Evolutionary conservation across 768 basidiomycete genomes (phyloP).

Genomic region (Cystofilobasidium bisporidii): DNA sequence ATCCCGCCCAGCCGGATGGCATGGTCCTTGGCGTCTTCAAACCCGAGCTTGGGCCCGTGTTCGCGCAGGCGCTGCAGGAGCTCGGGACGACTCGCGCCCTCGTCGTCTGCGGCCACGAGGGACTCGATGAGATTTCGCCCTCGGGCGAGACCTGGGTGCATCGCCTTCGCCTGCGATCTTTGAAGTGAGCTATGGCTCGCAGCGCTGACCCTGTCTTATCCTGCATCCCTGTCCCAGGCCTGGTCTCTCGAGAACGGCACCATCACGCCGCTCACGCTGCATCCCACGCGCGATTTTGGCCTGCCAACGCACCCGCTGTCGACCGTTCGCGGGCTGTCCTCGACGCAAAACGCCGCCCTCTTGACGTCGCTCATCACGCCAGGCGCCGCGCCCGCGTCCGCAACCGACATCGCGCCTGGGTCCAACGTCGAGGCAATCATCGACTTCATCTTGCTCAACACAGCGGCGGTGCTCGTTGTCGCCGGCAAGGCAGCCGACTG

Average conservation of each 20-base stretch:
- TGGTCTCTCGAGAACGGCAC: conserved; percentile 52
- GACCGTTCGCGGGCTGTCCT: conserved; percentile 62
- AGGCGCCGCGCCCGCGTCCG: conserved; percentile 31
- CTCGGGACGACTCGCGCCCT: conserved; percentile 71
- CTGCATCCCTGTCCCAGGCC: conserved; percentile 44
- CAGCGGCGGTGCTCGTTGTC: conserved; percentile 76
- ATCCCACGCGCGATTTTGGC: conserved; percentile 63
- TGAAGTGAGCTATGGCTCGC: no score
- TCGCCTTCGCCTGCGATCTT: not conserved
- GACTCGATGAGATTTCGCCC: conserved; percentile 88
- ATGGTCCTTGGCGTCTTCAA: conserved; percentile 89
- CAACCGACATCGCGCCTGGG: not conserved
- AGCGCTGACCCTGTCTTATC: no score
- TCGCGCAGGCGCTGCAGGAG: conserved; percentile 62
- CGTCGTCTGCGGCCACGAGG: conserved; percentile 87
- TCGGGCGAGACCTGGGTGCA: conserved; percentile 79
- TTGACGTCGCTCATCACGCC: conserved; percentile 54
- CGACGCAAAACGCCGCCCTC: conserved; percentile 67
- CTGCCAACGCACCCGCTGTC: conserved; percentile 58
- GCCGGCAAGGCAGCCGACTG: conserved; percentile 64
- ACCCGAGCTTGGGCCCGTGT: conserved; percentile 66
- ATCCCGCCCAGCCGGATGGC: conserved; percentile 72
- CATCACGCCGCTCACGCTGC: conserved; percentile 55
- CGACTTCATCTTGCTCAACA: conserved; percentile 84
- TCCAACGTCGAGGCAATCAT: conserved; percentile 47